A percentile compares a stretch with the other conserved stretches of the same genome.
Evolutionary conservation across 148 eudicot genomes (phyloP).

Genomic region (Arctostaphylos glauca): DNA sequence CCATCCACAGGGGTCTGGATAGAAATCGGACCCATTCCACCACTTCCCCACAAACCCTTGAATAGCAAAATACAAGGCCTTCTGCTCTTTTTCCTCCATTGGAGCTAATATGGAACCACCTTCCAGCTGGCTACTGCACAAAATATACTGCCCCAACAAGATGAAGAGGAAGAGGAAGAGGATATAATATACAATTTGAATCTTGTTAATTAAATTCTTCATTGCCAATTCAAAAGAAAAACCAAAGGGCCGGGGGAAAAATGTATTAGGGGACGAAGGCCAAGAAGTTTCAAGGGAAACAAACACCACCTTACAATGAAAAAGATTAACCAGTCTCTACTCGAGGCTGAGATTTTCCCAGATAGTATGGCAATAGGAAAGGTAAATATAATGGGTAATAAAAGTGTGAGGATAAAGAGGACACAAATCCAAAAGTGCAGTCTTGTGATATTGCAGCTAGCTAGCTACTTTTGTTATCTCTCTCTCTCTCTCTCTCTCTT

Average conservation of each 20-base stretch:
- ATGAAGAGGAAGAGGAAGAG: background rate
- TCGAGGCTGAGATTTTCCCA: slow-evolving; percentile 4
- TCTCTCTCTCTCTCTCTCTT: too few species aligned
- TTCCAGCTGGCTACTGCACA: slow-evolving; percentile 10
- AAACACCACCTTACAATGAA: background rate
- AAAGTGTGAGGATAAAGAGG: too few species aligned
- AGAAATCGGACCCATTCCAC: slow-evolving; percentile 93
- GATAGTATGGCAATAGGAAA: background rate
- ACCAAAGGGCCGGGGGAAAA: background rate
- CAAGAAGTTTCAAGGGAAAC: slow-evolving; percentile 3
- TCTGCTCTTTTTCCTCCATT: slow-evolving; percentile 60
- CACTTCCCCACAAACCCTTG: slow-evolving; percentile 79
- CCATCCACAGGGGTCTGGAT: slow-evolving; percentile 96
- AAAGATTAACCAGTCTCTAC: background rate
- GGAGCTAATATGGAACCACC: slow-evolving; percentile 28
- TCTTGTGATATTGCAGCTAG: too few species aligned
- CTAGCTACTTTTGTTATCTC: too few species aligned
- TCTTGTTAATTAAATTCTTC: background rate
- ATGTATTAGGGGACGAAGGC: background rate
- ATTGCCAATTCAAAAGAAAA: slow-evolving; percentile 6
- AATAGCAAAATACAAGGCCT: slow-evolving; percentile 61
- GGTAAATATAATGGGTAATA: too few species aligned
- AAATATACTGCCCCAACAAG: background rate
- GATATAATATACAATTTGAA: too few species aligned
- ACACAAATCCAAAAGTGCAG: too few species aligned